These are phyloP conservation scores for Elsinoe arachidis DNA, from an alignment of 2,329 filamentous ascomycete genomes.

Conservation along the genomic window DNA sequence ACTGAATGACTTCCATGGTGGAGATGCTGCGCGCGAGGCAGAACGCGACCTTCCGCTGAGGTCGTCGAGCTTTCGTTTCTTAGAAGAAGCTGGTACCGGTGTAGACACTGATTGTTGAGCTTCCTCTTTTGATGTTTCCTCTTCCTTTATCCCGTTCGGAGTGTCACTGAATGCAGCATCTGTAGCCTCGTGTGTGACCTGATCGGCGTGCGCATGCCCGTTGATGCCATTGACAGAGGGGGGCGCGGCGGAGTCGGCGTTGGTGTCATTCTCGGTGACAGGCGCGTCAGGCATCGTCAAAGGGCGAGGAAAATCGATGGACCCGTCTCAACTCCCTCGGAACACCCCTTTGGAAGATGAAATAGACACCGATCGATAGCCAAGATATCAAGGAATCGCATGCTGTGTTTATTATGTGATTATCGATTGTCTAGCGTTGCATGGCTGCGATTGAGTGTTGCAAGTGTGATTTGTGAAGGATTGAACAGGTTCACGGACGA, in stretches of 20 bases:
- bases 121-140: conserved; percentile 14
- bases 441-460: conserved; percentile 19
- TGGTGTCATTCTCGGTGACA: conserved; percentile 21
- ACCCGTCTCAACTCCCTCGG: conserved; percentile 22
- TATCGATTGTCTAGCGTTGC: conserved; percentile 23
- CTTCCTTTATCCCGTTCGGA: not conserved
- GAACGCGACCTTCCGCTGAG: conserved; percentile 26
- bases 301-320: conserved; percentile 20
- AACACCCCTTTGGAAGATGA: conserved; percentile 4
- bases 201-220: conserved; percentile 14
- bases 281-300: conserved; percentile 23
- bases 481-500: not conserved
- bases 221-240: conserved; percentile 14
- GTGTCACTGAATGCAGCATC: conserved; percentile 2
- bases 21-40: conserved; percentile 29
- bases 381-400: conserved; percentile 15
- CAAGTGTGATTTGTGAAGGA: conserved; percentile 12
- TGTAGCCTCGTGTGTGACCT: not conserved
- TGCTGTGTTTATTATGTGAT: conserved; percentile 26
- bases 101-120: not conserved
- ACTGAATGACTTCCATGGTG: conserved; percentile 83
- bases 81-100: conserved; percentile 31
- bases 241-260: conserved; percentile 13
- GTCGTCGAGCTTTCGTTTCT: conserved; percentile 52
- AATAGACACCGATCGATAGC: conserved; percentile 17